These are phyloP conservation scores for Leccinum ochraceum DNA, from an alignment of 768 basidiomycete species.

Conservation along the genomic window DNA sequence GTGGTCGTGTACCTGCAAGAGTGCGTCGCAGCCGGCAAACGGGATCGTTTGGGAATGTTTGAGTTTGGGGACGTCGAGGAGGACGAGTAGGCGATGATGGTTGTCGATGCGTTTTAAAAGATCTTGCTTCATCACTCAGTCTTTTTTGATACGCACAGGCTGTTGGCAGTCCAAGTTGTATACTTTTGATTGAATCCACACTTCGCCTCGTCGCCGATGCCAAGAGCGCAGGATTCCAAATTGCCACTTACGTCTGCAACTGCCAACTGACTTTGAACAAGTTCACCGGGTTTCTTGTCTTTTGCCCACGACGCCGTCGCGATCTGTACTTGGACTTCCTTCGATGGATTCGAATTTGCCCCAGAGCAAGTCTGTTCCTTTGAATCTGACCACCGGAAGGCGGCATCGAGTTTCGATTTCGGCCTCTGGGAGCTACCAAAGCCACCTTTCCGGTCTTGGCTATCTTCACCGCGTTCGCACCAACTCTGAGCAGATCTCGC, in stretches of 20 bases:
- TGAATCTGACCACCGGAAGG: constrained; percentile 17
- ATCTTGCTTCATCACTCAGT: constrained; percentile 14
- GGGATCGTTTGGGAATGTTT: constrained; percentile 78
- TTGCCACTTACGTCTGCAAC: neutral
- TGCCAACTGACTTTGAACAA: neutral
- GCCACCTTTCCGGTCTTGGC: constrained; percentile 36
- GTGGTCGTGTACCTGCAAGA: constrained; percentile 65
- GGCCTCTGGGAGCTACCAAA: constrained; percentile 45
- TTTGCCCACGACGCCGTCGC: neutral
- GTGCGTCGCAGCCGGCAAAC: constrained; percentile 64
- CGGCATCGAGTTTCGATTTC: constrained; percentile 27
- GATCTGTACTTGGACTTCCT: neutral
- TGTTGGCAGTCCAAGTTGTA: constrained; percentile 7
- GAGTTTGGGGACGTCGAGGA: constrained; percentile 92
- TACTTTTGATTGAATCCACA: neutral
- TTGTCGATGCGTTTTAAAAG: constrained; percentile 14
- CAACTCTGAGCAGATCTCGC: constrained; percentile 25
- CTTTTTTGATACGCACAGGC: neutral
- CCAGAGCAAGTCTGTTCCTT: constrained; percentile 30
- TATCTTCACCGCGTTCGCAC: constrained; percentile 42
- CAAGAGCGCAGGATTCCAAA: constrained; percentile 10
- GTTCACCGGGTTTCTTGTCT: neutral
- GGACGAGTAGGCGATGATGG: constrained; percentile 49
- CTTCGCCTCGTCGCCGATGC: neutral
- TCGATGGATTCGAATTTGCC: constrained; percentile 21